Conservation (phyloP, 169 alveolate genomes). For the Theileria sp. region DNA sequence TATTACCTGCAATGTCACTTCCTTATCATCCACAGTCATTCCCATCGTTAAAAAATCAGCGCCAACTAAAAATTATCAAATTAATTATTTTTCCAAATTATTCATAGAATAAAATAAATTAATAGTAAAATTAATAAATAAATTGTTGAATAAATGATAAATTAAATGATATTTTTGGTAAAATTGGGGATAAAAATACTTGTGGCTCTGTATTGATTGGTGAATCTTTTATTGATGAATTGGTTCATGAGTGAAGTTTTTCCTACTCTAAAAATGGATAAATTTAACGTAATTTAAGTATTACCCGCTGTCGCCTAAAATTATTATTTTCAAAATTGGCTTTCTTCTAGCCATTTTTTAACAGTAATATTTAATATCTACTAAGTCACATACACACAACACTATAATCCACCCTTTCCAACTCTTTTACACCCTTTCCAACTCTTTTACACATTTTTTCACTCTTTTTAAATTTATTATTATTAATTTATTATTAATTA, state of each 20-base stretch:
- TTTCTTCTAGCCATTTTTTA: constrained; percentile 72
- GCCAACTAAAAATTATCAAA: constrained; percentile 83
- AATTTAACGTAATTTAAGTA: constrained; percentile 4
- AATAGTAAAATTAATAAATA: no score
- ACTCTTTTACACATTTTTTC: no score
- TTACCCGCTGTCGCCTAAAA: constrained; percentile 98
- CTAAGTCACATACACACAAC: constrained; percentile 6
- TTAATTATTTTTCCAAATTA: background rate
- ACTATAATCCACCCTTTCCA: background rate
- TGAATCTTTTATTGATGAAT: constrained; percentile 93
- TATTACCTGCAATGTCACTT: constrained; percentile 92
- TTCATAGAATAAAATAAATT: no score
- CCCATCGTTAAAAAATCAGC: constrained; percentile 98
- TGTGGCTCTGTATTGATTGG: constrained; percentile 96
- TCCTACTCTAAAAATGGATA: constrained; percentile 87
- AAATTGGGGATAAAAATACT: constrained; percentile 60
- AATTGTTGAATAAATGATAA: background rate
- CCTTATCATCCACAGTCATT: constrained; percentile 92
- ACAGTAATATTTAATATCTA: background rate
- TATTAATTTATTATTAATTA: no score
- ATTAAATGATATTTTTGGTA: background rate
- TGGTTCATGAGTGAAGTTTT: constrained; percentile 97
- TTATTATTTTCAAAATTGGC: constrained; percentile 91
- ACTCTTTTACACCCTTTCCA: background rate
- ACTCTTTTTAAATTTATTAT: no score